Percentiles rank a stretch among this genome's conserved stretches.
Conservation (phyloP, 345 rosid species). For the Gossypioides kirkii region DNA sequence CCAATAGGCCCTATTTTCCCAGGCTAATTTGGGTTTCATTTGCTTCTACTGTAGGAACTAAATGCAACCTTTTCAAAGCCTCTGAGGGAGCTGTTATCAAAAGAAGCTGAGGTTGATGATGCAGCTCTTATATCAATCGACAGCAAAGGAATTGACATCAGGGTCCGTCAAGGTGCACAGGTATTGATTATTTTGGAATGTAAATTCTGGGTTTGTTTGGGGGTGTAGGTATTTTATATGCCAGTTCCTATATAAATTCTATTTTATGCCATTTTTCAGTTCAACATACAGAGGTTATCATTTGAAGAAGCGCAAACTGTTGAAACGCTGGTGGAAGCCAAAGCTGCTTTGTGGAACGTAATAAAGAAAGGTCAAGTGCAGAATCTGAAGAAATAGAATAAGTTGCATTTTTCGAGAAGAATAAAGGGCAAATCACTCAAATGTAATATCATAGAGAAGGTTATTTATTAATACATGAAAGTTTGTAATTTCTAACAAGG, state of each 20-base stretch:
- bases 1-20: neutral
- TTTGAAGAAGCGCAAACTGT: slow-evolving; percentile 65
- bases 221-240: neutral
- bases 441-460: neutral
- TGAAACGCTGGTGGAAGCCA: slow-evolving; percentile 87
- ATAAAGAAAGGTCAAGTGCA: slow-evolving; percentile 57
- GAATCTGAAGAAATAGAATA: slow-evolving; percentile 31
- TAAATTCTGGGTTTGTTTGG: neutral
- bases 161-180: slow-evolving; percentile 98
- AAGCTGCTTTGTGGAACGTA: slow-evolving; percentile 70
- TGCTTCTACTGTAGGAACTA: slow-evolving; percentile 51
- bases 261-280: slow-evolving; percentile 33
- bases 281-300: slow-evolving; percentile 82
- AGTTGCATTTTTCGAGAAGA: neutral
- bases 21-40: neutral
- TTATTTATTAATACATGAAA: neutral
- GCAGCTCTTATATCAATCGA: slow-evolving; percentile 94
- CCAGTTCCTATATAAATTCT: neutral
- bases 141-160: slow-evolving; percentile 85
- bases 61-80: slow-evolving; percentile 81
- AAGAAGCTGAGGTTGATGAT: slow-evolving; percentile 78
- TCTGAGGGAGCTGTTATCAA: slow-evolving; percentile 57
- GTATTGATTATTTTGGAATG: slow-evolving; percentile 27
- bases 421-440: neutral
- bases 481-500: neutral